Evolutionary conservation across 2,329 filamentous ascomycete genomes (phyloP).

Genomic region (Aspergillus fischeri): DNA sequence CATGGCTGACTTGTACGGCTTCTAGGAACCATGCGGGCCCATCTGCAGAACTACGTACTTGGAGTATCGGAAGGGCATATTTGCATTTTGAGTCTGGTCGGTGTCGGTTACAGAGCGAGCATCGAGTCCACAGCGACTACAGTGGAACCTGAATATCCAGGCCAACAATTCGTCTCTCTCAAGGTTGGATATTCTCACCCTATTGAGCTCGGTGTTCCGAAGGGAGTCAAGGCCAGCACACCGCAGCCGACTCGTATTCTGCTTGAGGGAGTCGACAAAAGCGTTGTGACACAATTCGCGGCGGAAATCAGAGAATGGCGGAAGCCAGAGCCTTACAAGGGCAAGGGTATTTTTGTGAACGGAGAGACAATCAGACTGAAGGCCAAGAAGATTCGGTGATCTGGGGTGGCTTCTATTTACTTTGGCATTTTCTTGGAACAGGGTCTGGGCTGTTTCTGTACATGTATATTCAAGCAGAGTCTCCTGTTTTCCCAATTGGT

Average conservation of each 20-base stretch:
- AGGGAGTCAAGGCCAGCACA: constrained; percentile 78
- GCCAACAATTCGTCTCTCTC: constrained; percentile 83
- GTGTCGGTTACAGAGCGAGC: constrained; percentile 89
- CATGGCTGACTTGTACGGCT: constrained; percentile 16
- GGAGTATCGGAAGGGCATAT: constrained; percentile 96
- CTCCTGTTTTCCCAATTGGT: constrained; percentile 24
- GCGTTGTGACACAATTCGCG: constrained; percentile 85
- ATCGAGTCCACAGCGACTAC: constrained; percentile 73
- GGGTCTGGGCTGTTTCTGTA: constrained; percentile 16
- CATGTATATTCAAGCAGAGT: constrained; percentile 24
- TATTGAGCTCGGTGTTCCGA: constrained; percentile 80
- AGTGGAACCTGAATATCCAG: constrained; percentile 63
- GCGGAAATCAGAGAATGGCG: constrained; percentile 86
- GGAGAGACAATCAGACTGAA: constrained; percentile 97
- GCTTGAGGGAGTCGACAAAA: constrained; percentile 81
- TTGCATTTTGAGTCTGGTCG: constrained; percentile 85
- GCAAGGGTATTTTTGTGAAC: constrained; percentile 97
- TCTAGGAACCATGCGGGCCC: constrained; percentile 80
- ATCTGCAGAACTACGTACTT: constrained; percentile 83
- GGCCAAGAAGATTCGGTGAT: constrained; percentile 92
- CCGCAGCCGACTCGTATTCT: constrained; percentile 89
- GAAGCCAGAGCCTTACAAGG: constrained; percentile 94
- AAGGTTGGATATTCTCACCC: constrained; percentile 97
- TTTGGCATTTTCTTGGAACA: constrained; percentile 10
- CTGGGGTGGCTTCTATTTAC: constrained; percentile 21